phyloP scores from a whole-genome alignment of 768 basidiomycete genomes.

The Kondoa subrosea region DNA sequence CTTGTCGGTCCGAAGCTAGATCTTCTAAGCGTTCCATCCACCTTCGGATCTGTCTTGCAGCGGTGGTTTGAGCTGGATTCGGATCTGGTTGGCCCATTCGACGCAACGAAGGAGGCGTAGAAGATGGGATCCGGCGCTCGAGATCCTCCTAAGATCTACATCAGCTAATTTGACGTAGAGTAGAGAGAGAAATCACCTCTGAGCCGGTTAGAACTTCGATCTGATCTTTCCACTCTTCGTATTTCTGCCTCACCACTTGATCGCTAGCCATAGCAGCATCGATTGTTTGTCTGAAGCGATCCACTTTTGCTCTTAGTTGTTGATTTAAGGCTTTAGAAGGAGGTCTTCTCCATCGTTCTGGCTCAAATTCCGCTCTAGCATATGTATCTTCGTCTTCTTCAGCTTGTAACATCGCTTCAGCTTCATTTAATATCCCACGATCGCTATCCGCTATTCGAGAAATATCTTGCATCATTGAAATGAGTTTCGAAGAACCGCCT shows the following conservation, averaged over 20 bases:
- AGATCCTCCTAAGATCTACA: constrained; percentile 42
- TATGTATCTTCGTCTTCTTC: constrained; percentile 39
- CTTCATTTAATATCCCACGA: constrained; percentile 55
- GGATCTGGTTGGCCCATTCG: constrained; percentile 27
- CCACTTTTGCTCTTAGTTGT: constrained; percentile 52
- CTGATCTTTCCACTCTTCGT: constrained; percentile 67
- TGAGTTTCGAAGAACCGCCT: constrained; percentile 56
- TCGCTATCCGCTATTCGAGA: constrained; percentile 49
- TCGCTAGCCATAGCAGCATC: constrained; percentile 59
- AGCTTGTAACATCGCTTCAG: constrained; percentile 73
- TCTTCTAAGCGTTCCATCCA: constrained; percentile 67
- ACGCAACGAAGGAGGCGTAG: constrained; percentile 16
- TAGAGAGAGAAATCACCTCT: constrained; percentile 35
- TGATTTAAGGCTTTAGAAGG: constrained; percentile 66
- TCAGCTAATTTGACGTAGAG: background rate
- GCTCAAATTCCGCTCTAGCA: constrained; percentile 31
- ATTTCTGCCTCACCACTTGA: constrained; percentile 57
- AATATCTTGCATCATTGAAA: constrained; percentile 55
- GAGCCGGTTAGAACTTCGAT: constrained; percentile 56
- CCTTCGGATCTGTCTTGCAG: constrained; percentile 54
- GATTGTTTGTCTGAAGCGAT: constrained; percentile 55
- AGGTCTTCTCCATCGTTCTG: constrained; percentile 35
- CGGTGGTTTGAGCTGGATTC: constrained; percentile 31
- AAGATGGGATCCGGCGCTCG: constrained; percentile 50
- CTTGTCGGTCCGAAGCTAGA: constrained; percentile 44